Conservation (phyloP, 768 basidiomycete species). For the Serpula lacrymans region DNA sequence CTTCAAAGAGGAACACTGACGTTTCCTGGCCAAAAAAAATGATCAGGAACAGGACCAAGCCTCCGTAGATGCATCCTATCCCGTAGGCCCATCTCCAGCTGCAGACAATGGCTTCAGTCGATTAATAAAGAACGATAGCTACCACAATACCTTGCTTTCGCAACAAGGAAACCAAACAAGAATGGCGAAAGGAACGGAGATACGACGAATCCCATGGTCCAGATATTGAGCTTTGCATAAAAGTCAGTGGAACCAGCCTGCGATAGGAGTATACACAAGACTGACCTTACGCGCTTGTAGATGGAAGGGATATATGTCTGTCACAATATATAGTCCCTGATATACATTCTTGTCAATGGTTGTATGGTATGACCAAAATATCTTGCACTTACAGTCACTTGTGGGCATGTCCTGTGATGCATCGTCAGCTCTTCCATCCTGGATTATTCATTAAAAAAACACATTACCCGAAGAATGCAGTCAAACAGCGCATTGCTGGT, state of each 20-base stretch:
- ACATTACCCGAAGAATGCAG: constrained; percentile 52
- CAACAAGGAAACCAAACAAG: constrained; percentile 65
- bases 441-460: no score
- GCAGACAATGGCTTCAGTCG: background rate
- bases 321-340: constrained; percentile 58
- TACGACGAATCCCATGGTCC: constrained; percentile 75
- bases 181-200: constrained; percentile 66
- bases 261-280: background rate
- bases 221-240: constrained; percentile 51
- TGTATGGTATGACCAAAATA: no score
- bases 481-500: constrained; percentile 56
- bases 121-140: background rate
- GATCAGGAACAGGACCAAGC: constrained; percentile 53
- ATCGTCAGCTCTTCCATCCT: background rate
- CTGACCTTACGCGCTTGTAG: constrained; percentile 60
- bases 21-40: constrained; percentile 64
- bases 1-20: constrained; percentile 30
- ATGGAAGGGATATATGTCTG: constrained; percentile 68
- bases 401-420: constrained; percentile 48
- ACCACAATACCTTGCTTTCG: constrained; percentile 36
- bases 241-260: background rate
- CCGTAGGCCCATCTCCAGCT: constrained; percentile 68
- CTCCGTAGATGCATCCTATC: constrained; percentile 57
- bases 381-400: constrained; percentile 42
- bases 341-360: no score